Percentiles rank a stretch among this genome's conserved stretches.
phyloP scores from a whole-genome alignment of 345 rosid genomes.

The Mangifera indica region DNA sequence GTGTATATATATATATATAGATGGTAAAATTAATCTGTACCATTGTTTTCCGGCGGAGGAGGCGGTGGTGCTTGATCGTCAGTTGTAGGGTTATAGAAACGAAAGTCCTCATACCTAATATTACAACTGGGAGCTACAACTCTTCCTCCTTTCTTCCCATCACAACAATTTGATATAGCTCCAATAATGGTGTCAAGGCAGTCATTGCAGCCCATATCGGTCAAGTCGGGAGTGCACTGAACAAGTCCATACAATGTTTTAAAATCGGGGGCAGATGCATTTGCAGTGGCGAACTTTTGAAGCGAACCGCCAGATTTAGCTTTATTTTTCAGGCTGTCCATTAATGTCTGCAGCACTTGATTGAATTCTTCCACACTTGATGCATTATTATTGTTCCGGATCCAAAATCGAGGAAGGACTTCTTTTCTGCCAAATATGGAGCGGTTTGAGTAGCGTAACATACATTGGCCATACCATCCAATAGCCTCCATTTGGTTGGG shows the following conservation, averaged over 20 bases:
- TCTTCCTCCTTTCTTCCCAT: conserved; percentile 24
- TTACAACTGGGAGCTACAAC: conserved; percentile 27
- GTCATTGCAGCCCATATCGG: conserved; percentile 11
- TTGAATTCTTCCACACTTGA: conserved; percentile 13
- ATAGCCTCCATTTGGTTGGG: no score
- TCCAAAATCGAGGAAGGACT: no score
- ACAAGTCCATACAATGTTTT: conserved; percentile 30
- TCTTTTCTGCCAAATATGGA: no score
- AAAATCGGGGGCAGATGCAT: background rate
- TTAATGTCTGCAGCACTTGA: conserved; percentile 8
- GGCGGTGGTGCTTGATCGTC: conserved; percentile 6
- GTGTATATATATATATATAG: no score
- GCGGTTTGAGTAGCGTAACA: no score
- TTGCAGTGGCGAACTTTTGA: conserved; percentile 25
- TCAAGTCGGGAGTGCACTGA: conserved; percentile 48
- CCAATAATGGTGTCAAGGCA: conserved; percentile 11
- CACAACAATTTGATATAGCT: conserved; percentile 1
- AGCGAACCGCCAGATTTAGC: conserved; percentile 26
- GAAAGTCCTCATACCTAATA: conserved; percentile 28
- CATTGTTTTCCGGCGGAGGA: background rate
- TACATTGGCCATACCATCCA: no score
- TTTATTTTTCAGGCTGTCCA: conserved; percentile 4
- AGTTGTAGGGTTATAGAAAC: conserved; percentile 15
- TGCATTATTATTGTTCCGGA: no score
- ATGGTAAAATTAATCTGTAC: background rate